Evolutionary conservation across 2,329 filamentous ascomycete species (phyloP), one percentile per base, ranked within the genome.

Genomic region (Fusarium illudens): DNA sequence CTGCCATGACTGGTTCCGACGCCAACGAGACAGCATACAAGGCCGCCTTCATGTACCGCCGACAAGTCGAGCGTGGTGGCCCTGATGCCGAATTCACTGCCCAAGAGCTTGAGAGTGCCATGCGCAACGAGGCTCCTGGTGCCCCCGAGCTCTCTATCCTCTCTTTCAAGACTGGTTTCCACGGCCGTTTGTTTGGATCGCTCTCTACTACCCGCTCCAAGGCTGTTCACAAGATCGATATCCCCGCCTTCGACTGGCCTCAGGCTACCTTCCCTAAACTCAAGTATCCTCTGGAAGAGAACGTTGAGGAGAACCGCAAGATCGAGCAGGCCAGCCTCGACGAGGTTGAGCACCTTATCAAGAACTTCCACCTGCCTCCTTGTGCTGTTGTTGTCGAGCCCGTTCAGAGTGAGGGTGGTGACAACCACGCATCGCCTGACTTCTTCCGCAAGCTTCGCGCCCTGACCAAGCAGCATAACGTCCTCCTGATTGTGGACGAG

Each of bases 11-110:
- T 56, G 94, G 94, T 65, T 96, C 93, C 19, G 94, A 97, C 75
- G 94, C 94, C 80, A 97, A 97, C 82, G 94, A 97, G 83, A 92
- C 92, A 32, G 94, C 94, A 42, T 97, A 93, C 87, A 97, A 97
- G 83, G 94, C 94, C 9, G 94, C 94, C 51, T 97, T 97, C 83
- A 97, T 97, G 90, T 96, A 91, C 86, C 90, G 91, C 76, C 89
- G 92, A 50, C 92, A 93, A 79, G 86, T 89, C 67, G 88, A 96
- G 81, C 92, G 94, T 65, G 93, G 93, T 70, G 93, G 93, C 8
- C 83, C 88, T 46, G 79, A 90, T 34, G 91, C 90, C 58, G 92
- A 95, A 60, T 97, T 97, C 83, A 92, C 91, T 32, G 81, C 89
- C 54, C 88, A 92, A 75, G 94, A 97, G 80, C 84, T 94, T 63